These are phyloP conservation scores for Penicillium cinerascens DNA, from an alignment of 495 filamentous ascomycete genomes.

Conservation along the genomic window DNA sequence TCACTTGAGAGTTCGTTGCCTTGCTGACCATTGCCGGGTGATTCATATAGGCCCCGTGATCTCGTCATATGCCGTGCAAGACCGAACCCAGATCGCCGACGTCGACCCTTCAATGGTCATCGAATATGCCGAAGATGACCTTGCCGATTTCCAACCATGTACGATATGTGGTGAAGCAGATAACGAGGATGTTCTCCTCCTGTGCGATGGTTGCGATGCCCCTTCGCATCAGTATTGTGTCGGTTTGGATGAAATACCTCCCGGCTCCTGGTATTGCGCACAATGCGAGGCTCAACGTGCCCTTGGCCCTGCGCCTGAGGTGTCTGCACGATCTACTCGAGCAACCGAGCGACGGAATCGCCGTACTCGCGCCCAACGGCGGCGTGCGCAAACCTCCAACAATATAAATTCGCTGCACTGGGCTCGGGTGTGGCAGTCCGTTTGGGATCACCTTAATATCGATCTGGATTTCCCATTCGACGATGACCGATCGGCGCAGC, in stretches of 20 bases:
- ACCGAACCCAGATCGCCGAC: constrained; percentile 85
- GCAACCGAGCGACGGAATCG: constrained; percentile 39
- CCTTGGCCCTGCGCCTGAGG: constrained; percentile 34
- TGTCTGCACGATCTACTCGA: constrained; percentile 26
- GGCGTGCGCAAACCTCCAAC: constrained; percentile 36
- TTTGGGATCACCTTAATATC: constrained; percentile 63
- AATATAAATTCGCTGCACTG: constrained; percentile 51
- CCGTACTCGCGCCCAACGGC: constrained; percentile 51
- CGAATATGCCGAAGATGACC: constrained; percentile 67
- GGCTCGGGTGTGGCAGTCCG: constrained; percentile 67
- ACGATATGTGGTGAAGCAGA: constrained; percentile 73
- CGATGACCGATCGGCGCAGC: constrained; percentile 55
- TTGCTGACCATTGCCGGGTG: background rate
- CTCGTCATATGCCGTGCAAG: constrained; percentile 82
- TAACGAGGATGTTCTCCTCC: constrained; percentile 72
- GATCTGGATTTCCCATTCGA: constrained; percentile 90
- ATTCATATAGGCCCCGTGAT: constrained; percentile 56
- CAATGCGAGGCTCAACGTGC: constrained; percentile 60
- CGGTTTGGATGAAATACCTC: constrained; percentile 69
- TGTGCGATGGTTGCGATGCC: constrained; percentile 84
- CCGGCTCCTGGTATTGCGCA: constrained; percentile 80
- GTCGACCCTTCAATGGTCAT: constrained; percentile 77
- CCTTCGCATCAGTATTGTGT: constrained; percentile 84
- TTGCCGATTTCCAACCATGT: constrained; percentile 63
- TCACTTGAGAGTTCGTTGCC: no score